These are phyloP conservation scores for Prinsepia uniflora DNA, from an alignment of 306 rosid species.

Conservation along the genomic window DNA sequence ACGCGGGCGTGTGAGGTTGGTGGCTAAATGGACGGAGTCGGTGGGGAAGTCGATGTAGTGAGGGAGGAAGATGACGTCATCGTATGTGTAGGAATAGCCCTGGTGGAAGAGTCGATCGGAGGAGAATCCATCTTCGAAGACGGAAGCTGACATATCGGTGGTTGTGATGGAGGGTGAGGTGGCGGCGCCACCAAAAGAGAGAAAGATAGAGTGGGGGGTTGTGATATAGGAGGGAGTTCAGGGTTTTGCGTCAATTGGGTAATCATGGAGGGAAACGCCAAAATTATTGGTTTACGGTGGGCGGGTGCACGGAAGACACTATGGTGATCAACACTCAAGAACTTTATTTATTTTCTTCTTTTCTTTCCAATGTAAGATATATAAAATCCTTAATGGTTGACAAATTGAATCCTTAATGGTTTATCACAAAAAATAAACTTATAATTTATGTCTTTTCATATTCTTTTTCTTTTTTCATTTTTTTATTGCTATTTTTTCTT, in stretches of 20 bases:
- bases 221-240: not conserved
- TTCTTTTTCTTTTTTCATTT: too few species aligned
- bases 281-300: not conserved
- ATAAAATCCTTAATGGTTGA: too few species aligned
- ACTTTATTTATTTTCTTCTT: too few species aligned
- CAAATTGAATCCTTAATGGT: too few species aligned
- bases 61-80: slow-evolving; percentile 87
- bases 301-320: not conserved
- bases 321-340: too few species aligned
- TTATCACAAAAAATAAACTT: too few species aligned
- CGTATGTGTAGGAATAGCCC: slow-evolving; percentile 91
- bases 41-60: slow-evolving; percentile 86
- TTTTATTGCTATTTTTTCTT: too few species aligned
- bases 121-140: slow-evolving; percentile 68
- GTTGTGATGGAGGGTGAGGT: slow-evolving; percentile 22
- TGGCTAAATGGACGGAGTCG: slow-evolving; percentile 52
- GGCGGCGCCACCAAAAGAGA: not conserved
- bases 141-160: not conserved
- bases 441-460: too few species aligned
- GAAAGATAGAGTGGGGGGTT: slow-evolving; percentile 2
- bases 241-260: not conserved
- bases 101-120: slow-evolving; percentile 65
- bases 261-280: slow-evolving; percentile 19
- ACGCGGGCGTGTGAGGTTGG: slow-evolving; percentile 60
- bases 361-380: too few species aligned